These are phyloP conservation scores for Daedalea quercina DNA, from an alignment of 768 basidiomycete species.

Conservation along the genomic window DNA sequence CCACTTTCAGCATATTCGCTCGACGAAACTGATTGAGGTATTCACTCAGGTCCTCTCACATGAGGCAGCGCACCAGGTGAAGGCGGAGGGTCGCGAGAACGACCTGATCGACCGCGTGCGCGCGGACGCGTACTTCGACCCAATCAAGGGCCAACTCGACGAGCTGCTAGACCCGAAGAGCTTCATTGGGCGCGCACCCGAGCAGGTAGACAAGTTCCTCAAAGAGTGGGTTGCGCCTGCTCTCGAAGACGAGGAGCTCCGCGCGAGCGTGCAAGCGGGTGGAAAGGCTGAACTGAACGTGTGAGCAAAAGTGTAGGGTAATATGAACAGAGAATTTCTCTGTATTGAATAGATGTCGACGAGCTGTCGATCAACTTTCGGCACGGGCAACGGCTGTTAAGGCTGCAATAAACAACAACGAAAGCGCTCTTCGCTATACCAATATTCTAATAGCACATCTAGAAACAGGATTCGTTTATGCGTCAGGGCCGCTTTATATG, in stretches of 20 bases:
- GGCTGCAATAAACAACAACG: no score
- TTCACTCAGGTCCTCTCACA: slow-evolving; percentile 74
- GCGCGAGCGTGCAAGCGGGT: slow-evolving; percentile 43
- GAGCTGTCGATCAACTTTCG: not conserved
- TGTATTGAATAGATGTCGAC: not conserved
- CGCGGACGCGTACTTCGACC: slow-evolving; percentile 79
- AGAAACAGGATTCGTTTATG: not conserved
- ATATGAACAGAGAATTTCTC: not conserved
- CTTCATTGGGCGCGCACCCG: slow-evolving; percentile 90
- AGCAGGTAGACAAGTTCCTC: slow-evolving; percentile 90
- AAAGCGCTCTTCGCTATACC: not conserved
- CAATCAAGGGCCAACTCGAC: slow-evolving; percentile 78
- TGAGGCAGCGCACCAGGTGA: slow-evolving; percentile 91
- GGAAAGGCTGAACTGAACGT: slow-evolving; percentile 64
- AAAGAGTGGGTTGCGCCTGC: slow-evolving; percentile 86
- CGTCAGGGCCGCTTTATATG: not conserved
- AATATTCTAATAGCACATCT: not conserved
- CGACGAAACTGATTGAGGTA: not conserved
- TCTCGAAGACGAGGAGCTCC: slow-evolving; percentile 49
- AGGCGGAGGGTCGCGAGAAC: slow-evolving; percentile 90
- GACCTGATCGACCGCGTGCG: slow-evolving; percentile 89
- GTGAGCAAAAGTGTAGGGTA: slow-evolving; percentile 6
- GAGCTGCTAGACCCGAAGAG: slow-evolving; percentile 75
- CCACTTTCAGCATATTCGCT: slow-evolving; percentile 12
- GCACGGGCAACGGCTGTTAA: no score